A percentile compares a stretch with the other conserved stretches of the same genome.
These are phyloP conservation scores for Fusarium mexicanum DNA, from an alignment of 2,329 filamentous ascomycete species.

Conservation along the genomic window DNA sequence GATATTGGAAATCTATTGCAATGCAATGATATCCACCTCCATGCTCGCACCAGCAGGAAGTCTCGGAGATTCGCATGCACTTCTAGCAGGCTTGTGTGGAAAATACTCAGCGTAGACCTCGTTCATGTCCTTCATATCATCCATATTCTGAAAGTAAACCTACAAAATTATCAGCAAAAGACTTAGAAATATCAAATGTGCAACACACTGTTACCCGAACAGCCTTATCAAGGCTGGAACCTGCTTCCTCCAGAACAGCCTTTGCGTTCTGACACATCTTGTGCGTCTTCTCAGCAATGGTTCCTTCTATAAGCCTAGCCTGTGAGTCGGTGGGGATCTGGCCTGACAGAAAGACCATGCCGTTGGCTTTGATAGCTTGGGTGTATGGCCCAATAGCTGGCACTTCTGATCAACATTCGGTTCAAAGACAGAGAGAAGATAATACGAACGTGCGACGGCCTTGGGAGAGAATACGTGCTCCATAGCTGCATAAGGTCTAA, in stretches of 20 bases:
- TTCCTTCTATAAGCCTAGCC: constrained; percentile 68
- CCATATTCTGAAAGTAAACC: constrained; percentile 21
- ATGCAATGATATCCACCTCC: constrained; percentile 30
- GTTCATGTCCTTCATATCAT: constrained; percentile 30
- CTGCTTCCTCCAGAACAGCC: constrained; percentile 75
- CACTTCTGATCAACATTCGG: neutral
- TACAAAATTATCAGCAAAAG: neutral
- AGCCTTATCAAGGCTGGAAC: constrained; percentile 67
- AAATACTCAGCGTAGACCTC: constrained; percentile 28
- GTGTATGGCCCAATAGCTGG: constrained; percentile 26
- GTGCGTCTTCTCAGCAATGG: constrained; percentile 53
- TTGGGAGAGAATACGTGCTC: constrained; percentile 17
- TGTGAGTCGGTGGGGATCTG: constrained; percentile 70
- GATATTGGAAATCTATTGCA: neutral
- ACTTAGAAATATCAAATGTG: neutral
- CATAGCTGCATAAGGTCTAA: neutral
- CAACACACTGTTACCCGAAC: constrained; percentile 65
- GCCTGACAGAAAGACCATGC: constrained; percentile 75
- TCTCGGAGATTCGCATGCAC: constrained; percentile 9
- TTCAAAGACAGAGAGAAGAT: neutral
- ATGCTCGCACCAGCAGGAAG: constrained; percentile 24
- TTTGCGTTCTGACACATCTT: constrained; percentile 61
- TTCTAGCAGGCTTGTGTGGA: constrained; percentile 29
- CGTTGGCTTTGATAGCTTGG: constrained; percentile 36
- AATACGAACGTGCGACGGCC: constrained; percentile 16